Conservation (phyloP, 2,329 filamentous ascomycete species). For the Daldinia sp. region DNA sequence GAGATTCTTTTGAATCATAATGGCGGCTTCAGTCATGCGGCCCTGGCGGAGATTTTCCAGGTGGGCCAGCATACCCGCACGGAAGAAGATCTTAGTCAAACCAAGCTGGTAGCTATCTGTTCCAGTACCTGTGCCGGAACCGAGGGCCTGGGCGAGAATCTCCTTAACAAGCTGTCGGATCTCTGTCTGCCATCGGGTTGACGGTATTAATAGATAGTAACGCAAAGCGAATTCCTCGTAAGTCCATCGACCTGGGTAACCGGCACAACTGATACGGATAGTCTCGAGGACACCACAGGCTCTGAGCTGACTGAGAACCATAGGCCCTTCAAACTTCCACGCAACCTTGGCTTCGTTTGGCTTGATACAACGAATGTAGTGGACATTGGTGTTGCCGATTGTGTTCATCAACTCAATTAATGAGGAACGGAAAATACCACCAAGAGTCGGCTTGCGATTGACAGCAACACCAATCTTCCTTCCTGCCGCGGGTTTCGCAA, state of each 20-base stretch:
- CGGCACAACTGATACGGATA: conserved; percentile 95
- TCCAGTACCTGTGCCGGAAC: conserved; percentile 75
- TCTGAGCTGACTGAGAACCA: conserved; percentile 96
- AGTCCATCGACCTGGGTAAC: conserved; percentile 97
- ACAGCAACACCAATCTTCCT: conserved; percentile 91
- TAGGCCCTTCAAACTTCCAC: conserved; percentile 98
- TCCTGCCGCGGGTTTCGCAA: conserved; percentile 82
- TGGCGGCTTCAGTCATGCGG: conserved; percentile 89
- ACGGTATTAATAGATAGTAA: conserved; percentile 98
- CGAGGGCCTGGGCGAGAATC: conserved; percentile 88
- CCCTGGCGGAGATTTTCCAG: conserved; percentile 92
- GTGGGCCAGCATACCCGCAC: conserved; percentile 98
- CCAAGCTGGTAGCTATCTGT: conserved; percentile 97
- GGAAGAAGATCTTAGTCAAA: conserved; percentile 99
- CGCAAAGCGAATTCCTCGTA: conserved; percentile 97
- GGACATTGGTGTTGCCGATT: conserved; percentile 97
- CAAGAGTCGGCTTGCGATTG: conserved; percentile 94
- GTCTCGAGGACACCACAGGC: conserved; percentile 99
- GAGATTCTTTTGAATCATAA: conserved; percentile 99
- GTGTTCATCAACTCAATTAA: conserved; percentile 98
- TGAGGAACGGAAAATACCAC: conserved; percentile 98
- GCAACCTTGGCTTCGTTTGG: conserved; percentile 96
- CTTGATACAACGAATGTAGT: conserved; percentile 99
- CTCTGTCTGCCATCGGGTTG: conserved; percentile 88
- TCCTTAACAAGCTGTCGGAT: conserved; percentile 94